Evolutionary conservation across 179 eudicot species (phyloP).

Genomic region (Spergularia azorica): DNA sequence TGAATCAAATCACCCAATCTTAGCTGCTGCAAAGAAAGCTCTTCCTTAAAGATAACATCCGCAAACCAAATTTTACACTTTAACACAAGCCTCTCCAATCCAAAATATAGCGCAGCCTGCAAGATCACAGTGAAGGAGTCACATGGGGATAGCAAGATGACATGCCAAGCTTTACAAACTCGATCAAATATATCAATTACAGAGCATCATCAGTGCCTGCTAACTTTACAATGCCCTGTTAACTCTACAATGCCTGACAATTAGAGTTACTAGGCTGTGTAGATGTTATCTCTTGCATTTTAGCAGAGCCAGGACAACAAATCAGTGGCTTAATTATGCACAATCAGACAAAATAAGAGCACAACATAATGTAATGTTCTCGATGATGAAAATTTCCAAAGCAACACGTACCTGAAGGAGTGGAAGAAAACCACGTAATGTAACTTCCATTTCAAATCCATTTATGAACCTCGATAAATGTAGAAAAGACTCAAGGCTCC

Average conservation of each 20-base stretch:
- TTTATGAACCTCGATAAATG: slow-evolving; percentile 51
- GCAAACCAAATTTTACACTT: slow-evolving; percentile 64
- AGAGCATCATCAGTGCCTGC: not conserved
- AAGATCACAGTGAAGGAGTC: slow-evolving; percentile 11
- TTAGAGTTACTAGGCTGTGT: not conserved
- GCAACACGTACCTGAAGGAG: slow-evolving; percentile 53
- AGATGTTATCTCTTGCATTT: not conserved
- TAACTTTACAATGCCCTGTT: not conserved
- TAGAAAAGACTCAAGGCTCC: slow-evolving; percentile 57
- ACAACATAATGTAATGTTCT: not conserved
- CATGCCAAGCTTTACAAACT: not conserved
- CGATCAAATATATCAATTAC: not conserved
- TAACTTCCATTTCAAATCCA: slow-evolving; percentile 56
- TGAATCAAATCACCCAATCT: slow-evolving; percentile 45
- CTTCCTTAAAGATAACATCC: slow-evolving; percentile 31
- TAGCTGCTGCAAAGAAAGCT: slow-evolving; percentile 33
- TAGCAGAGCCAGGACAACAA: not conserved
- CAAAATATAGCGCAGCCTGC: slow-evolving; percentile 88
- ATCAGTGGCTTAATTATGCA: not conserved
- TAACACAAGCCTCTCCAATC: slow-evolving; percentile 62
- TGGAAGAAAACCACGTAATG: slow-evolving; percentile 45
- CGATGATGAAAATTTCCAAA: not conserved
- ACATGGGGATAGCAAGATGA: not conserved
- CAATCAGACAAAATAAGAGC: not conserved
- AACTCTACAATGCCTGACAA: not conserved